These are phyloP conservation scores for Coriolopsis trogii DNA, from an alignment of 1,284 basidiomycete genomes.

Conservation along the genomic window DNA sequence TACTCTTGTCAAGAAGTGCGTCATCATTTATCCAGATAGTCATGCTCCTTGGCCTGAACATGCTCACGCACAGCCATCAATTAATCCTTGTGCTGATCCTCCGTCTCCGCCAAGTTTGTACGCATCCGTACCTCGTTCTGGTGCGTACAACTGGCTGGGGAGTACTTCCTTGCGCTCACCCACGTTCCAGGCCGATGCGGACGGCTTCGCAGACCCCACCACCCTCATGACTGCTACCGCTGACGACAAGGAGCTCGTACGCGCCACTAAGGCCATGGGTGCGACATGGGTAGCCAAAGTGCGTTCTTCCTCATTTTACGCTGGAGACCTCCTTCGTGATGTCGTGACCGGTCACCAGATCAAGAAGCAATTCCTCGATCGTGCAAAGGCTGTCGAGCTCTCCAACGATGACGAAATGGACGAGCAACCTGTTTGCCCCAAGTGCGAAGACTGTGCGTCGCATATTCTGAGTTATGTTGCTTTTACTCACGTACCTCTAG, in stretches of 20 bases:
- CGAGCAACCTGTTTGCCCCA: conserved; percentile 49
- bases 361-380: conserved; percentile 48
- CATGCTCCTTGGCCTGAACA: not conserved
- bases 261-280: conserved; percentile 61
- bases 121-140: conserved; percentile 65
- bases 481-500: conserved; percentile 30
- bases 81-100: conserved; percentile 45
- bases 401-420: conserved; percentile 47
- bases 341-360: conserved; percentile 34
- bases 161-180: not conserved
- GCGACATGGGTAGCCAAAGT: conserved; percentile 54
- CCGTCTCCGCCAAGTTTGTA: conserved; percentile 67
- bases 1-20: conserved; percentile 65
- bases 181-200: conserved; percentile 39
- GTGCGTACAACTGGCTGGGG: too few species aligned
- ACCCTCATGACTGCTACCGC: conserved; percentile 40
- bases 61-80: conserved; percentile 4
- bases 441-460: conserved; percentile 55
- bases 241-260: conserved; percentile 54
- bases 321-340: not conserved
- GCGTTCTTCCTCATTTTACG: conserved; percentile 14
- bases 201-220: conserved; percentile 53
- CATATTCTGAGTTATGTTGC: not conserved
- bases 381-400: conserved; percentile 45
- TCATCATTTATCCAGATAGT: conserved; percentile 4